Evolutionary conservation across 371 early-diverging fungal species (phyloP).

Genomic region (Mucor velutinosus): DNA sequence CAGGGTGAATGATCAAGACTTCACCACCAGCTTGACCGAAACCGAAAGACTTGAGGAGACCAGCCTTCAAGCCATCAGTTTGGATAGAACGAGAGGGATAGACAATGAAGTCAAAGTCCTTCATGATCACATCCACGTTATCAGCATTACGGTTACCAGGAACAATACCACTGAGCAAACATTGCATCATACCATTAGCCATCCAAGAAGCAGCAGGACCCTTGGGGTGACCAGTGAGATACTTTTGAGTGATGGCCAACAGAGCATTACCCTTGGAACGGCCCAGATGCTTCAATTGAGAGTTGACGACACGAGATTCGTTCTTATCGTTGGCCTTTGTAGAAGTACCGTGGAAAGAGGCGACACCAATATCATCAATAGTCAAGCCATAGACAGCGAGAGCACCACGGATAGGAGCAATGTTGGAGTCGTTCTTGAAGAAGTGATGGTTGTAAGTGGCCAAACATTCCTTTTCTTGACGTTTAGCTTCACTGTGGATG

Average conservation of each 20-base stretch:
- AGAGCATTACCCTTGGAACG: conserved; percentile 86
- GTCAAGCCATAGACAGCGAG: conserved; percentile 90
- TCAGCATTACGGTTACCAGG: conserved; percentile 97
- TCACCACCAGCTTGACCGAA: conserved; percentile 98
- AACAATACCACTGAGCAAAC: conserved; percentile 85
- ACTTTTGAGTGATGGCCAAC: conserved; percentile 91
- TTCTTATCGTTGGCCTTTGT: conserved; percentile 97
- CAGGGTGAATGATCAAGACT: conserved; percentile 89
- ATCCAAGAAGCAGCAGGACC: conserved; percentile 98
- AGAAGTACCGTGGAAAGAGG: conserved; percentile 98
- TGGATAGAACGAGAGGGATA: conserved; percentile 90
- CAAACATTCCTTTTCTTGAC: conserved; percentile 86
- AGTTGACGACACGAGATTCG: conserved; percentile 89
- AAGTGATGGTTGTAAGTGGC: conserved; percentile 87
- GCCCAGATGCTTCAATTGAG: conserved; percentile 88
- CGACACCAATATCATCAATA: conserved; percentile 92
- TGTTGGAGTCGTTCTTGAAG: conserved; percentile 80
- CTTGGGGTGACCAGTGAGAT: conserved; percentile 97
- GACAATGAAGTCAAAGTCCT: conserved; percentile 80
- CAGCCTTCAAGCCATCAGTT: conserved; percentile 94
- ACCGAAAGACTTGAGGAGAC: conserved; percentile 92
- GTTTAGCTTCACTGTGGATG: conserved; percentile 82
- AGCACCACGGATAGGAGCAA: conserved; percentile 92
- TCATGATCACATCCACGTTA: conserved; percentile 85
- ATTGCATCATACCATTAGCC: conserved; percentile 93